Conservation (phyloP, 1,139 yeast species). For the Lodderomyces margitis region DNA sequence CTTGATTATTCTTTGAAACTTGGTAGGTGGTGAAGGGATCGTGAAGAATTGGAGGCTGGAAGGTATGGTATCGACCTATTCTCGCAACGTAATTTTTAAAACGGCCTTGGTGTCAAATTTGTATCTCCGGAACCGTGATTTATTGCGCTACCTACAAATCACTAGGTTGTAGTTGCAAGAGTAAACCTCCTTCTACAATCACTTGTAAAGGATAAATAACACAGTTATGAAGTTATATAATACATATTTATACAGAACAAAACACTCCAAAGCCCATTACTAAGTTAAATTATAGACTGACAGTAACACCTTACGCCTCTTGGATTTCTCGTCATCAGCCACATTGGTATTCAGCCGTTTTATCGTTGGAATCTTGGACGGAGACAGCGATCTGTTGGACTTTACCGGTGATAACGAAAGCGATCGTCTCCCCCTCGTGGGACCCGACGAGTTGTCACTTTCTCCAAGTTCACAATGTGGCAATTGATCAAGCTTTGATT, state of each 20-base stretch:
- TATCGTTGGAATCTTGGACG: conserved; percentile 12
- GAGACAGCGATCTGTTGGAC: conserved; percentile 5
- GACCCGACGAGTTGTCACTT: background rate
- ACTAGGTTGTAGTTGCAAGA: too few relatives aligned
- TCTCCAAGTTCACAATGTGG: background rate
- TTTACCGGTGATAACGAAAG: conserved; percentile 6
- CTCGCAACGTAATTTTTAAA: background rate
- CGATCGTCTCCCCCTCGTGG: conserved; percentile 1
- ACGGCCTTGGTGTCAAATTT: background rate
- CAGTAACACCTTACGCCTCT: conserved; percentile 10
- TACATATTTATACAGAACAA: background rate
- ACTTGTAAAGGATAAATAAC: background rate
- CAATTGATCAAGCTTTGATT: conserved; percentile 2
- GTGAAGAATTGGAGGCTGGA: too few relatives aligned
- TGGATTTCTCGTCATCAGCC: conserved; percentile 4
- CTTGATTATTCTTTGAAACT: background rate
- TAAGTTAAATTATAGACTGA: conserved; percentile 7
- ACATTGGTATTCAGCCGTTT: conserved; percentile 9
- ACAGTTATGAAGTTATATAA: background rate
- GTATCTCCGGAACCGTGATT: background rate
- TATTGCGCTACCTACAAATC: background rate
- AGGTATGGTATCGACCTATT: background rate
- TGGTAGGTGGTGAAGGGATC: too few relatives aligned
- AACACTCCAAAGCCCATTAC: background rate
- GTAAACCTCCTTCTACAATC: too few relatives aligned